Evolutionary conservation across 2,329 filamentous ascomycete genomes (phyloP), one percentile per base, ranked within the genome.

Genomic region (Fusarium clavum): DNA sequence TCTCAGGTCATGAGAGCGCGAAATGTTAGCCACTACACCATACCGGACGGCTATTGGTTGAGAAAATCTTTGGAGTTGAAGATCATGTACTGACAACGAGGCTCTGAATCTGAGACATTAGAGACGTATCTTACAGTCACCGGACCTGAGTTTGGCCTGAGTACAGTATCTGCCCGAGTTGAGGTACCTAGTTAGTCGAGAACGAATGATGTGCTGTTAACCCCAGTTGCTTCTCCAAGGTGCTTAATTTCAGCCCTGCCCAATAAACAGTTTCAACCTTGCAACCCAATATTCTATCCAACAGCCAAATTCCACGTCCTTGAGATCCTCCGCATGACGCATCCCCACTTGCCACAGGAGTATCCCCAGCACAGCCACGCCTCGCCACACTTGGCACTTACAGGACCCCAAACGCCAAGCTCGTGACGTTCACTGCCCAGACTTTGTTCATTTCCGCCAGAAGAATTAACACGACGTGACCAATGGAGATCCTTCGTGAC

Each of bases 11-110:
- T 77, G 75, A 77, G 75, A 77, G 75, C 75, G 75, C 72, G 74
- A 77, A 77, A 77, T 77, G 75, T 77, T 77, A 74, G 74, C 75
- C 75, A 77, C 75, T 77, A 77, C 75, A 77, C 75, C 75, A 77
- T 76, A 77, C 75, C 75, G 75, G 75, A 77, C 47, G 34, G 2
- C 18, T 14, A 49, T 57, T 57, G n/a, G 49, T 38, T 57, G 14
- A 29, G 20, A 18, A 4, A 4, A 4, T 3, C 1, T 2, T 5
- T 20, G 13, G 3, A 5, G 1, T 29, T 22, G 3, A 4, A 0
- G 0, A 0, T 0, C 5, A 41, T 41, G 32, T 24, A n/a, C n/a
- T n/a, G n/a, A n/a, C n/a, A n/a, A n/a, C n/a, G n/a, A n/a, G n/a
- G n/a, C n/a, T n/a, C n/a, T n/a, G n/a, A n/a, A n/a, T n/a, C n/a